Evolutionary conservation across 208 protist species (phyloP), one percentile per base, ranked within the genome.

Genomic region (Leishmania tropica): DNA sequence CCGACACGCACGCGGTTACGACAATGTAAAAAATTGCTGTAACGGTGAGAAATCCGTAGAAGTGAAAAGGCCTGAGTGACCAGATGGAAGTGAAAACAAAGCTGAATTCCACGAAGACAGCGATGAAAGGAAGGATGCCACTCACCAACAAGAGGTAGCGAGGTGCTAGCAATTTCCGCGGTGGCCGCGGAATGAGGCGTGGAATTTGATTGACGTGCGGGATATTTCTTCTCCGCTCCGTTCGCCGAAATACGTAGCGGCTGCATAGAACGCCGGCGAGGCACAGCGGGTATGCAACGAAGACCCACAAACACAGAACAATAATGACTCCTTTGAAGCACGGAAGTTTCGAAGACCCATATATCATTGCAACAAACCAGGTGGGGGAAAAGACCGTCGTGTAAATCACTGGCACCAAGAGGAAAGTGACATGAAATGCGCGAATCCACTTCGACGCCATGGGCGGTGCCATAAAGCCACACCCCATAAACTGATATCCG

Each of bases 11-110:
- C 13, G 89, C 88, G 0, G 94, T 97, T 10, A 99, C 91, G 15
- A 98, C 81, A n/a, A 95, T 53, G 47, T 98, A 96, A 75, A 99
- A 96, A 35, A 93, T 5, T 83, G 95, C 96, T 4, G 99, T 96
- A 7, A 99, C 76, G 0, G 98, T 78, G 76, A 99, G 82, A 88
- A 99, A 99, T 8, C 97, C 97, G 83, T 99, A 99, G 2, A 99
- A 88, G 83, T 99, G 99, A 85, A 99, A 99, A 48, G 97, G 90
- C 81, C 99, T 99, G 89, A 99, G 99, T n/a, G 97, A 90, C 98
- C 98, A 99, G 45, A 99, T 93, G 4, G 94, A 98, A 24, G 91
- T 96, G 80, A 99, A 98, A 19, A 99, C 87, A 71, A 99, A 99
- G 83, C 96, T 98, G 77, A 99, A 96, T 80, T 99, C 98, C 64